A percentile compares a stretch with the other conserved stretches of the same genome.
Conservation (phyloP, 306 rosid genomes). For the Cucurbita maxima region DNA sequence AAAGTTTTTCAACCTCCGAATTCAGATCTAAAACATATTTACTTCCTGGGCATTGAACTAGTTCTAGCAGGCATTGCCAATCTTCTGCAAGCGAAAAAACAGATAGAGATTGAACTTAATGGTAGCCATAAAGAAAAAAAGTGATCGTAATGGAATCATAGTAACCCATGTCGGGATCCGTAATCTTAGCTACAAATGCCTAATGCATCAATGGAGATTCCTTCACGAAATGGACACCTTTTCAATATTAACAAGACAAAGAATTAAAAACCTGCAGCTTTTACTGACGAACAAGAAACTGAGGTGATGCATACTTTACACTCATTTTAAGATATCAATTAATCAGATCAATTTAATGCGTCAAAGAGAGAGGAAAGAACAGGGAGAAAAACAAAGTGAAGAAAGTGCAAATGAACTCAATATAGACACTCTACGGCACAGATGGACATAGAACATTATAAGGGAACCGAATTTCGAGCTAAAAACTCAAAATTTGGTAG, state of each 20-base stretch:
- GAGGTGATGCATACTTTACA: background rate
- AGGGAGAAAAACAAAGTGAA: background rate
- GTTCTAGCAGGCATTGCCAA: background rate
- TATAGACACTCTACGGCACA: background rate
- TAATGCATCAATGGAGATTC: background rate
- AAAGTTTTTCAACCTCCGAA: background rate
- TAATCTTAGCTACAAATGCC: background rate
- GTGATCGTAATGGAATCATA: background rate
- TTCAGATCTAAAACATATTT: background rate
- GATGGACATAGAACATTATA: background rate
- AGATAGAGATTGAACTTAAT: background rate
- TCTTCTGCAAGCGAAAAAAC: background rate
- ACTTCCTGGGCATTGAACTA: background rate
- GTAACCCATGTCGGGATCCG: conserved; percentile 20
- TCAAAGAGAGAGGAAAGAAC: background rate
- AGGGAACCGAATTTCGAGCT: background rate
- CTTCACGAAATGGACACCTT: background rate
- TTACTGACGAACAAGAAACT: background rate
- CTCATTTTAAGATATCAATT: background rate
- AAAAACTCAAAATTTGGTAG: background rate
- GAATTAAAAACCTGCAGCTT: background rate
- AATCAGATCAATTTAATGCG: background rate
- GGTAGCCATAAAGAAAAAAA: background rate
- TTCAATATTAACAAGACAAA: background rate
- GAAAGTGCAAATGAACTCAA: background rate